Evolutionary conservation across 345 rosid genomes (phyloP).

Genomic region (Zanthoxylum bungeanum): DNA sequence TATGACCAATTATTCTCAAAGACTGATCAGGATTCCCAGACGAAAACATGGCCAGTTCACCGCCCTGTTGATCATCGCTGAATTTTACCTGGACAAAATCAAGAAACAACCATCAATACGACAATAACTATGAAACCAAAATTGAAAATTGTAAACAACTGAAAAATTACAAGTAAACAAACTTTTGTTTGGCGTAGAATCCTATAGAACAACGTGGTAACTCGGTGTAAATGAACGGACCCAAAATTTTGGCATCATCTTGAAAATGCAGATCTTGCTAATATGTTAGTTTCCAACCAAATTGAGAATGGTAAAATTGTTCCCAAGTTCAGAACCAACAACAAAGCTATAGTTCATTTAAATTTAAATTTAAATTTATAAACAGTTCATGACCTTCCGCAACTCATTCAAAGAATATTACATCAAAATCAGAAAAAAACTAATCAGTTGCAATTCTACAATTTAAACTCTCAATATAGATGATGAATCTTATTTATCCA

Average conservation of each 20-base stretch:
- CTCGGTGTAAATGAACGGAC: not conserved
- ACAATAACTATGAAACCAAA: not conserved
- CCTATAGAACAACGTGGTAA: not conserved
- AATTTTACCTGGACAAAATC: constrained; percentile 8
- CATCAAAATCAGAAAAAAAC: not conserved
- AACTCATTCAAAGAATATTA: not conserved
- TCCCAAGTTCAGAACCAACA: not conserved
- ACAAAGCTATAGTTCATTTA: not conserved
- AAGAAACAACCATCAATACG: no score
- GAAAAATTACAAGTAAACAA: not conserved
- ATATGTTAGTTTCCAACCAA: not conserved
- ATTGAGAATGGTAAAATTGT: not conserved
- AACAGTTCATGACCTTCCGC: not conserved
- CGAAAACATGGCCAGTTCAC: constrained; percentile 3
- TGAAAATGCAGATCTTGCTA: not conserved
- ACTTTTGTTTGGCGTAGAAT: not conserved
- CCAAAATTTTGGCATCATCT: not conserved
- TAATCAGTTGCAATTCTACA: not conserved
- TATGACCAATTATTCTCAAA: constrained; percentile 12
- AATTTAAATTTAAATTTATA: not conserved
- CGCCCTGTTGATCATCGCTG: constrained; percentile 2
- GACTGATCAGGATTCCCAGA: constrained; percentile 11
- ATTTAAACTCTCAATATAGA: not conserved
- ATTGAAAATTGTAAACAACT: not conserved
- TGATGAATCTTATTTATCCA: no score